phyloP scores from a whole-genome alignment of 1,284 basidiomycete genomes.

The Apiotrichum gracile region DNA sequence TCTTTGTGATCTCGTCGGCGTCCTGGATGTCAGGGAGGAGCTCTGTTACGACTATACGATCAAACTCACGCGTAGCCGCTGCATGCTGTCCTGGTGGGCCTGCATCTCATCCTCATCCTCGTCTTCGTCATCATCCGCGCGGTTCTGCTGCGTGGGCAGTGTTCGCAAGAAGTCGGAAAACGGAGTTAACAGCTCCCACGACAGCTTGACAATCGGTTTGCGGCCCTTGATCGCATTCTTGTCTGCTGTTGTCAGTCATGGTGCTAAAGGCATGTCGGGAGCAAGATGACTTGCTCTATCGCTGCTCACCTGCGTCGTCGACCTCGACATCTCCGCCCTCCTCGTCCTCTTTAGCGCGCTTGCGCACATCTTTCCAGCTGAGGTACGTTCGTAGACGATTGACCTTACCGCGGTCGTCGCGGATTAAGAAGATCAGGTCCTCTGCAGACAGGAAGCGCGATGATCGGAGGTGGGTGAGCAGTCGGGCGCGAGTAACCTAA shows the following conservation, averaged over 20 bases:
- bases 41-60: no score
- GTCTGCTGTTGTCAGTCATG: slow-evolving; percentile 50
- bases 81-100: slow-evolving; percentile 88
- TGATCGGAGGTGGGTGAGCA: slow-evolving; percentile 70
- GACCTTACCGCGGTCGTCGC: slow-evolving; percentile 89
- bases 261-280: no score
- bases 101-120: slow-evolving; percentile 95
- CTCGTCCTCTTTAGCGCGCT: slow-evolving; percentile 81
- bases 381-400: slow-evolving; percentile 88
- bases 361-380: slow-evolving; percentile 97
- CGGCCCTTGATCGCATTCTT: slow-evolving; percentile 76
- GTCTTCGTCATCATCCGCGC: slow-evolving; percentile 69
- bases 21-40: slow-evolving; percentile 58
- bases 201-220: slow-evolving; percentile 89
- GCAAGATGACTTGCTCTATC: no score
- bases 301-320: slow-evolving; percentile 30
- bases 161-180: slow-evolving; percentile 73
- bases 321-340: slow-evolving; percentile 65
- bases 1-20: slow-evolving; percentile 87
- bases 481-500: slow-evolving; percentile 84
- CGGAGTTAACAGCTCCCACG: slow-evolving; percentile 91
- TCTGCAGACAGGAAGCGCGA: slow-evolving; percentile 83
- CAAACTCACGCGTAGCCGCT: slow-evolving; percentile 63
- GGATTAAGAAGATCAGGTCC: slow-evolving; percentile 93
- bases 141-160: slow-evolving; percentile 32